phyloP scores from a whole-genome alignment of 208 protist species.

The Endotrypanum monterogeii region DNA sequence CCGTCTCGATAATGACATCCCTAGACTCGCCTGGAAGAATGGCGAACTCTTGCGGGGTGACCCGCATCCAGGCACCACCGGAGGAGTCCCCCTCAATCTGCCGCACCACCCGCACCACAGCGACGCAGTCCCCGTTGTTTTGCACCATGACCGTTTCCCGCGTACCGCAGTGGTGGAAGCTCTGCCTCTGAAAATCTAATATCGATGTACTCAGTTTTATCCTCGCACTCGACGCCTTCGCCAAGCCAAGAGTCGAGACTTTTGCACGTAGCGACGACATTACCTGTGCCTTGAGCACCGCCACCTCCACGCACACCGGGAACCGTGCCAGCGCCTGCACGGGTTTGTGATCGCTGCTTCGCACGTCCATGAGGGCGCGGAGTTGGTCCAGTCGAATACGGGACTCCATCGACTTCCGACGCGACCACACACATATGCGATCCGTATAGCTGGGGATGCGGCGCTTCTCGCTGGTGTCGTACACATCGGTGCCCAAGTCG shows the following conservation, averaged over 20 bases:
- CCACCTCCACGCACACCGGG: conserved; percentile 70
- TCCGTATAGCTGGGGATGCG: conserved; percentile 92
- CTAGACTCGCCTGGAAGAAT: conserved; percentile 73
- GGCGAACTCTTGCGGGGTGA: conserved; percentile 54
- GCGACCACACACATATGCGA: conserved; percentile 76
- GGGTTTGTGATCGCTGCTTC: conserved; percentile 86
- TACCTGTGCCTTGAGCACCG: conserved; percentile 52
- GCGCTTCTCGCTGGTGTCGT: conserved; percentile 93
- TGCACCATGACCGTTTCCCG: conserved; percentile 46
- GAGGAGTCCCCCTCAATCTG: conserved; percentile 40
- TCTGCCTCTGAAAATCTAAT: conserved; percentile 67
- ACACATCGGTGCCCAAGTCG: conserved; percentile 85
- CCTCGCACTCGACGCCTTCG: conserved; percentile 47
- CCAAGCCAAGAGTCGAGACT: conserved; percentile 43
- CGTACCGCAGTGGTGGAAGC: conserved; percentile 55
- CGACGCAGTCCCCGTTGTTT: conserved; percentile 76
- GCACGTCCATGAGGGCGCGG: conserved; percentile 50
- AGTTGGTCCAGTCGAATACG: conserved; percentile 50
- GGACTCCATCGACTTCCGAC: conserved; percentile 36
- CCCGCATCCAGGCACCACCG: conserved; percentile 76
- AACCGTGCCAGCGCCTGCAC: conserved; percentile 65
- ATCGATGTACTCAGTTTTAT: conserved; percentile 33
- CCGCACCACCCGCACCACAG: conserved; percentile 66
- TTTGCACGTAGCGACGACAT: conserved; percentile 48
- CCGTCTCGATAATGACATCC: conserved; percentile 59